phyloP scores from a whole-genome alignment of 2,329 filamentous ascomycete genomes.

The Septoria petroselini region DNA sequence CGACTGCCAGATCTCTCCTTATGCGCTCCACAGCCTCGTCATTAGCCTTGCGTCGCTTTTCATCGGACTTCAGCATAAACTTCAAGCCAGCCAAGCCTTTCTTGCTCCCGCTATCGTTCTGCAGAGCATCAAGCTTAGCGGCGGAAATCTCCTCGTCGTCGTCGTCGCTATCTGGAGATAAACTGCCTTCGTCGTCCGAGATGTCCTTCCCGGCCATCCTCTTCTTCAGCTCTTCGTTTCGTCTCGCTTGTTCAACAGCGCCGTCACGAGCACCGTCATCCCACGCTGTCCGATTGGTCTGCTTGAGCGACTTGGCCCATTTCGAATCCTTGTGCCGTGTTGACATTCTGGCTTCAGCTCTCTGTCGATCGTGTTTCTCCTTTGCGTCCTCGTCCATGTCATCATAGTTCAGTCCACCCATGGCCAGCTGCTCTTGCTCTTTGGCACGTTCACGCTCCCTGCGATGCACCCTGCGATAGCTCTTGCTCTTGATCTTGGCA shows the following conservation, averaged over 20 bases:
- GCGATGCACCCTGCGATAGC: conserved; percentile 86
- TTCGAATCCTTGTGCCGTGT: conserved; percentile 83
- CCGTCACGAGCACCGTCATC: conserved; percentile 79
- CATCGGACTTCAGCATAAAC: conserved; percentile 91
- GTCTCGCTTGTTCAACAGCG: conserved; percentile 74
- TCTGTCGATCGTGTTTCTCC: conserved; percentile 65
- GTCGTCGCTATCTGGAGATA: conserved; percentile 51
- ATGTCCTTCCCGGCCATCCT: conserved; percentile 70
- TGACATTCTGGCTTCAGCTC: conserved; percentile 82
- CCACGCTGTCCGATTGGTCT: conserved; percentile 77
- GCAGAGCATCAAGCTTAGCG: conserved; percentile 45
- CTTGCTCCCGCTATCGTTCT: conserved; percentile 43
- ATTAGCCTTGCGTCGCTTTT: conserved; percentile 71
- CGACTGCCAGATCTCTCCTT: conserved; percentile 64
- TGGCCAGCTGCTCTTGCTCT: conserved; percentile 55
- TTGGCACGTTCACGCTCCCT: conserved; percentile 66
- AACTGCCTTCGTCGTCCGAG: conserved; percentile 49
- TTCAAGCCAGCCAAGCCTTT: conserved; percentile 74
- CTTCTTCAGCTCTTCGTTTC: conserved; percentile 76
- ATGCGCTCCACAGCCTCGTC: conserved; percentile 62
- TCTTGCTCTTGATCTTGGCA: conserved; percentile 98
- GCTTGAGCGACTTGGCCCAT: conserved; percentile 83
- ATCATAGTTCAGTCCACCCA: conserved; percentile 56
- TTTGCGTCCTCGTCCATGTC: conserved; percentile 61
- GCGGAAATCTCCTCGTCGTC: conserved; percentile 58